These are phyloP conservation scores for Suillus tomentosus DNA, from an alignment of 768 basidiomycete genomes.

Conservation along the genomic window DNA sequence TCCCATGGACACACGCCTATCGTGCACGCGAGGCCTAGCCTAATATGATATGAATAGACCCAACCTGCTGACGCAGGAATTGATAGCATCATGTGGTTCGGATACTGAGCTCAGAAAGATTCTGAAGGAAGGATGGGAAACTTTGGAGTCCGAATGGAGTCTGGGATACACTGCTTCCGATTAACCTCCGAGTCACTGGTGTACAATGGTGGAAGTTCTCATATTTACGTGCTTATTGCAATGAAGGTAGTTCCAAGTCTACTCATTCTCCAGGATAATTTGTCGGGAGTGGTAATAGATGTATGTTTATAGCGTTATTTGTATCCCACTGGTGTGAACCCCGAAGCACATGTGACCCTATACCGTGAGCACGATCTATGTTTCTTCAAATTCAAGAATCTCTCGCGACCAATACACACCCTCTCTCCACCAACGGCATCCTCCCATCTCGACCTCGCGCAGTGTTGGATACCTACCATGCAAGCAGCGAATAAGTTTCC, in stretches of 20 bases:
- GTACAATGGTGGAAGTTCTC: not conserved
- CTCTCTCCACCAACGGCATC: slow-evolving; percentile 5
- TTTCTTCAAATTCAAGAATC: slow-evolving; percentile 1
- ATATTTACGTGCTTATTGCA: not conserved
- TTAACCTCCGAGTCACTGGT: not conserved
- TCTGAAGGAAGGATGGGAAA: not conserved
- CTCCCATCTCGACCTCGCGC: not conserved
- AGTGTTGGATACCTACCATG: not conserved
- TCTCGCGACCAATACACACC: not conserved
- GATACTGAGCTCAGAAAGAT: not conserved
- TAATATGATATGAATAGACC: not conserved
- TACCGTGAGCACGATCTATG: not conserved
- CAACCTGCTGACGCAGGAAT: not conserved
- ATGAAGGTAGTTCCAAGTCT: not conserved
- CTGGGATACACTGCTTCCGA: not conserved
- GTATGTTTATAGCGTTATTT: not conserved
- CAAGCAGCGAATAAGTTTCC: not conserved
- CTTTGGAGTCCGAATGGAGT: not conserved
- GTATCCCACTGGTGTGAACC: not conserved
- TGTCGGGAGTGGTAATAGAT: not conserved
- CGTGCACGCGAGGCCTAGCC: not conserved
- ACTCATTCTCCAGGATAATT: not conserved
- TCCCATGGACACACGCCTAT: not conserved
- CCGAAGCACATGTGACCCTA: not conserved
- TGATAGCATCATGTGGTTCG: not conserved